Base-by-base conservation (phyloP, 1,284 basidiomycete genomes). In the Cutaneotrichosporon dermatis region DNA sequence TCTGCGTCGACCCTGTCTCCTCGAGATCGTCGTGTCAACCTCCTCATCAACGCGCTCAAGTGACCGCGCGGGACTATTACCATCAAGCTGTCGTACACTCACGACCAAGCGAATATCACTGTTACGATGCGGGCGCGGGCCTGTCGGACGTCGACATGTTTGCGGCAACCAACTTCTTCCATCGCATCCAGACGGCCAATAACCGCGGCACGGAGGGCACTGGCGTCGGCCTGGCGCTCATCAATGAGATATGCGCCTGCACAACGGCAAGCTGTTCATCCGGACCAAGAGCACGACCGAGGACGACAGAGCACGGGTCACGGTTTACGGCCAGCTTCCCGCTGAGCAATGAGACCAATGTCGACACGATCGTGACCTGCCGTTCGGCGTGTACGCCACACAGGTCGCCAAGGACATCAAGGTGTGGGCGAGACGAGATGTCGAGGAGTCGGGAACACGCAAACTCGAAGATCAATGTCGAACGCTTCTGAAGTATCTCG, bases 41-140 rank as follows among this genome's bases (percentile, higher is more conserved):
- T 79, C 13, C 57, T 79, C 42, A 69, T 73, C 2, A 79, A 80
- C 61, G 75, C 73, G 5, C 65, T 77, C 59, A 76, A 77, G 61
- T 74, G 54, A 77, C 75, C 15, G 62, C 6, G 34, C 33, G 10
- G 75, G 0, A 57, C 54, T 1, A 72, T 79, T 45, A 69, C 64
- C 1, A 63, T 78, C n/a, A 40, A 49, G 7, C 39, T 77, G n/a
- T 33, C 45, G 1, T 74, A 70, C 49, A 63, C 60, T 10, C 55
- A 64, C 1, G 58, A 65, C 8, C 49, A 63, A 12, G 73, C 72
- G 12, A 66, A 68, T 36, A 52, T 79, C 4, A 60, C 73, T 0
- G 71, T 80, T 25, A 64, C 55, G 80, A 81, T 55, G 78, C 79
- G 0, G 80, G 80, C 5, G 63, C 75, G 8, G 79, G 79, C 6